These are phyloP conservation scores for Ustilago lituana DNA, from an alignment of 1,284 basidiomycete genomes.

Conservation along the genomic window DNA sequence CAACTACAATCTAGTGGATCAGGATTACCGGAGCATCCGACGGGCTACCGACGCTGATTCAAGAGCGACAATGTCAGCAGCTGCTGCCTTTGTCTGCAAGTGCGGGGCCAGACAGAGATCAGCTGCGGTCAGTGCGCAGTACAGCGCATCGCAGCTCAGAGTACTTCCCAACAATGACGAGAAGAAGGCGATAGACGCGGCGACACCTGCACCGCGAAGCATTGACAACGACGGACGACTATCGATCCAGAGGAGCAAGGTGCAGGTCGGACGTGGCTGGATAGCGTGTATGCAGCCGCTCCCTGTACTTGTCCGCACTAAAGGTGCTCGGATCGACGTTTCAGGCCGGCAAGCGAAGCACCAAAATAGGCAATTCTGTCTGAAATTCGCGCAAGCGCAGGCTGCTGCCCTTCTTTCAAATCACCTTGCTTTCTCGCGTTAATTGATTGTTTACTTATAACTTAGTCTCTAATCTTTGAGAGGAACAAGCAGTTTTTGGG, in stretches of 20 bases:
- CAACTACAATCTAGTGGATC: too few species aligned
- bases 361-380: conserved; percentile 9
- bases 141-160: too few species aligned
- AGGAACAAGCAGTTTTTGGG: too few species aligned
- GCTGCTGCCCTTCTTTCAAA: too few species aligned
- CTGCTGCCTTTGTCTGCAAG: conserved; percentile 1
- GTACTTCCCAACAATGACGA: too few species aligned
- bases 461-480: too few species aligned
- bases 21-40: too few species aligned
- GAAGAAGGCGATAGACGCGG: neutral
- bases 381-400: neutral
- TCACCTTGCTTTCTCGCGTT: neutral
- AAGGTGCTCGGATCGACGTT: neutral
- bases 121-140: too few species aligned
- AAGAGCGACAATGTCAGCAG: too few species aligned
- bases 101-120: neutral
- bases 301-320: conserved; percentile 1
- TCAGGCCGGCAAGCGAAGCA: neutral
- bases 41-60: too few species aligned
- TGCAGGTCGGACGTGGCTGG: conserved; percentile 4
- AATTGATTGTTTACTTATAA: neutral
- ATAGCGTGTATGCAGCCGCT: conserved; percentile 4
- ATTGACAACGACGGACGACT: too few species aligned
- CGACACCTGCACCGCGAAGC: neutral
- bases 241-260: too few species aligned